Evolutionary conservation across 2,329 filamentous ascomycete species (phyloP), one percentile per base, ranked within the genome.

Genomic region (Metarhizium brunneum): DNA sequence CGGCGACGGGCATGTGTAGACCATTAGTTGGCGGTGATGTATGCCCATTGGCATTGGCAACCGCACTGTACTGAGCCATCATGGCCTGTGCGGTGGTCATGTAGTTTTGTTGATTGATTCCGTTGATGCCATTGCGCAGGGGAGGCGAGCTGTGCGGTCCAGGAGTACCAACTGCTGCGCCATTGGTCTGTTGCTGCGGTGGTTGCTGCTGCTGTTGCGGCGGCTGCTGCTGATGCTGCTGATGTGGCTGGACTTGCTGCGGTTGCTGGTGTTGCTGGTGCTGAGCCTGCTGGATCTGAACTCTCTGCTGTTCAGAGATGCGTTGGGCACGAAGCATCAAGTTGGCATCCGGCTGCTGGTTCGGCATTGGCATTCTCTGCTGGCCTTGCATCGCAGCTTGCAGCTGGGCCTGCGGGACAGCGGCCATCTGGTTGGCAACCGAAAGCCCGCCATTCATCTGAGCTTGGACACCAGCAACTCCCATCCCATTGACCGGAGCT

Each of bases 331-430:
- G 84, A 62, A 86, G 73, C 61, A 85, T 76, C 50, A 85, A 69
- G 54, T 76, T 77, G 30, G 80, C 72, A 57, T 84, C 80, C 2
- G 81, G 66, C 43, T 68, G 68, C 45, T 68, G 65, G 40, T 69
- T 69, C 2, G 68, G 67, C 61, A 70, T 68, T 2, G 83, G 79
- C 73, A 89, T 79, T 54, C 86, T 80, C 54, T 82, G 77, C 59
- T 86, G 80, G 6, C 73, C 74, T 59, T 80, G 74, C 61, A 73
- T 61, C 16, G 78, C 77, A 14, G 56, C 56, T 63, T 87, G 85
- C 73, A 90, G 79, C 60, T 87, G 87, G 29, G 86, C 84, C 66
- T 88, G 86, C 42, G 85, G 83, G 29, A 88, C 77, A 49, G 81
- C 80, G 57, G 82, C 83, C 74, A 88, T 80, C 47, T 82, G 79